These are phyloP conservation scores for Colletotrichum horii DNA, from an alignment of 2,329 filamentous ascomycete species.

Conservation along the genomic window DNA sequence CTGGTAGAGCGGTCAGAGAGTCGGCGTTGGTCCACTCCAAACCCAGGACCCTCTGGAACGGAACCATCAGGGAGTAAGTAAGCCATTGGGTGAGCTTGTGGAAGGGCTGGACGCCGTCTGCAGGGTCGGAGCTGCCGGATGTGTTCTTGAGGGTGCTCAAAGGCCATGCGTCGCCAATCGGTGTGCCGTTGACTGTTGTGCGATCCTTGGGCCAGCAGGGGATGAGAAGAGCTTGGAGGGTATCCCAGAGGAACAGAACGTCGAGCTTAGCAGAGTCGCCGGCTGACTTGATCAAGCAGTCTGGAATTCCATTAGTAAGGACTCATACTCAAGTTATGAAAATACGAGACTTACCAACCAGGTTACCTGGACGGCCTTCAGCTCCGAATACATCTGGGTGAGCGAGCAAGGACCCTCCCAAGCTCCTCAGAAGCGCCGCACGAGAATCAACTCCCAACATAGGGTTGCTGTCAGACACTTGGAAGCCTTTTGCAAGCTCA, in stretches of 20 bases:
- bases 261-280: constrained; percentile 35
- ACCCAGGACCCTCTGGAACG: constrained; percentile 81
- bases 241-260: constrained; percentile 44
- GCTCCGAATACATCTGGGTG: constrained; percentile 45
- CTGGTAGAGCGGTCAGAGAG: constrained; percentile 84
- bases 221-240: constrained; percentile 48
- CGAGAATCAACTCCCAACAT: constrained; percentile 51
- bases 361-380: constrained; percentile 48
- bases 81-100: constrained; percentile 97
- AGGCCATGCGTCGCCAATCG: constrained; percentile 58
- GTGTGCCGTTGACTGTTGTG: constrained; percentile 51
- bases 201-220: constrained; percentile 55
- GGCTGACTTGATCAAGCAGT: constrained; percentile 40
- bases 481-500: constrained; percentile 43
- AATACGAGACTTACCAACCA: constrained; percentile 44
- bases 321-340: not conserved
- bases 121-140: not conserved
- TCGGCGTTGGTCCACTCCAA: constrained; percentile 83
- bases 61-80: constrained; percentile 90
- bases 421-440: constrained; percentile 42
- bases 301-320: constrained; percentile 28
- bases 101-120: constrained; percentile 74
- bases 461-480: constrained; percentile 47
- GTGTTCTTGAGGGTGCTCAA: constrained; percentile 32
- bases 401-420: constrained; percentile 45